Evolutionary conservation across 345 rosid genomes (phyloP), one percentile per base, ranked within the genome.

Genomic region (Citrus reticulata): DNA sequence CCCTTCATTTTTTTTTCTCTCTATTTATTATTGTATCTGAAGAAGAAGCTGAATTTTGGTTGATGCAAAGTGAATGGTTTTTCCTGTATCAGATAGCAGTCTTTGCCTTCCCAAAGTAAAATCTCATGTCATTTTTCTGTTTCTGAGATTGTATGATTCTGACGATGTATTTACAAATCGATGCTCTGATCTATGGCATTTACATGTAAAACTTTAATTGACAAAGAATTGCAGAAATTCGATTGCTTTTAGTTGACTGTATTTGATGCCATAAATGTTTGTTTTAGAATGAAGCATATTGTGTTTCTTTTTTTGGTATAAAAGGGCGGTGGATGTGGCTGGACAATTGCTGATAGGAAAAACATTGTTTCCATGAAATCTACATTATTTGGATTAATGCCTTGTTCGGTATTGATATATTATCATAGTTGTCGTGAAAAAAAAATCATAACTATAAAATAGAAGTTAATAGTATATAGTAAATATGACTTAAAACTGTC

Each of bases 401-500:
- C 51, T 46, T 46, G 5, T 46, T 42, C 10, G 13, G 46, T 40
- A 9, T 40, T 2, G 3, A 40, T 0, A 9, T 40, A 0, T 0
- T 40, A 0, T 40, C 1, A 2, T 2, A 40, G 13, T 40, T 40
- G 46, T 1, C 9, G 16, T 10, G 16, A 0, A 2, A 42, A 42
- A 11, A 8, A 10, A 11, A 42, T 11, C 4, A 4, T 42, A 11
- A 11, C 3, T 11, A 42, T 42, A 0, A 11, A 42, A 10, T 42
- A 42, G 11, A 42, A 42, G 0, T 42, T 42, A 10, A 42, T 3
- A 10, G 1, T 10, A 3, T 42, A 0, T 42, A 10, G 0, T 13
- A 46, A 11, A 3, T 46, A 3, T 13, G 1, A 1, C 0, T 11
- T 46, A 1, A 46, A 46, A 46, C 0, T 3, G 0, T 46, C 5